Evolutionary conservation across 106 monocot species (phyloP).

Genomic region (Allium fistulosum): DNA sequence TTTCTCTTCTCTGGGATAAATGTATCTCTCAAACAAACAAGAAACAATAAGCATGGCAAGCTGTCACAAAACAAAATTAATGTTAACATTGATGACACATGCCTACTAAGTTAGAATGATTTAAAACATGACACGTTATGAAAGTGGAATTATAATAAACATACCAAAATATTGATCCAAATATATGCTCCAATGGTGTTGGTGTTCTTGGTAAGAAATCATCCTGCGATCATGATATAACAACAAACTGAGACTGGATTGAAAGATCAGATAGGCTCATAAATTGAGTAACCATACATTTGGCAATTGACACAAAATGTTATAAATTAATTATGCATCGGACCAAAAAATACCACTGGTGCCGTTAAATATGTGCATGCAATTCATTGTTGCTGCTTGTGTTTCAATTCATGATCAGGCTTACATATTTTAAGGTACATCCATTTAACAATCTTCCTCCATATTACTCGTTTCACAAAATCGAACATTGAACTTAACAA

Average conservation of each 20-base stretch:
- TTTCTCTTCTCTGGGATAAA: conserved; percentile 84
- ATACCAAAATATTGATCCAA: conserved; percentile 88
- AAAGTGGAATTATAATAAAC: conserved; percentile 7
- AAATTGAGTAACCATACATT: neutral
- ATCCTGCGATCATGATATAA: conserved; percentile 42
- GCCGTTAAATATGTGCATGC: too few relatives aligned
- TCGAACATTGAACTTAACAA: too few relatives aligned
- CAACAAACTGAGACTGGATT: neutral
- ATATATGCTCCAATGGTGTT: conserved; percentile 88
- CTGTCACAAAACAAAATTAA: conserved; percentile 55
- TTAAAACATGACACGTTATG: neutral
- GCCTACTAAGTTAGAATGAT: neutral
- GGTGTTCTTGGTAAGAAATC: conserved; percentile 95
- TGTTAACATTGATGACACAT: conserved; percentile 7
- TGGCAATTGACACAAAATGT: neutral
- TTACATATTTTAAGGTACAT: too few relatives aligned
- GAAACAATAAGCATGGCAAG: conserved; percentile 84
- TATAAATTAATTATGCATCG: neutral
- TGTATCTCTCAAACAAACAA: conserved; percentile 90
- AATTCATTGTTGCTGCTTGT: too few relatives aligned
- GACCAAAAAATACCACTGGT: neutral
- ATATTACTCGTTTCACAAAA: too few relatives aligned
- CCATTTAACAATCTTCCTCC: too few relatives aligned
- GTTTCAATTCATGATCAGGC: too few relatives aligned
- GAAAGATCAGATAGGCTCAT: neutral